Conservation (phyloP, 1,284 basidiomycete genomes). For the Xerocomus amazonicus region DNA sequence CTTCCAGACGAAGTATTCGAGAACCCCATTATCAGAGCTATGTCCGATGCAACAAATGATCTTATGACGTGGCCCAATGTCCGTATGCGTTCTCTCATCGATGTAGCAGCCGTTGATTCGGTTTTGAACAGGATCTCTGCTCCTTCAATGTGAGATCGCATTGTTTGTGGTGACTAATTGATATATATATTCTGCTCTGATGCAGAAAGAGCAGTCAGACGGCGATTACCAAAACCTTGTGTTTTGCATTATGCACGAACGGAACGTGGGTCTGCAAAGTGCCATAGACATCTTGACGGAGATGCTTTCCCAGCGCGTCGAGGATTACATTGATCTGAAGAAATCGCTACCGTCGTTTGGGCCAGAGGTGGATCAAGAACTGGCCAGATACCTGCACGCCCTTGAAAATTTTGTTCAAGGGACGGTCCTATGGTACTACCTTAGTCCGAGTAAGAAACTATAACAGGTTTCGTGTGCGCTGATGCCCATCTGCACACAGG, state of each 20-base stretch:
- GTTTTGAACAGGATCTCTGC: constrained; percentile 39
- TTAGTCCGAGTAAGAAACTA: constrained; percentile 34
- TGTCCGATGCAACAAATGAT: constrained; percentile 45
- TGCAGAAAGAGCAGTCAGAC: constrained; percentile 48
- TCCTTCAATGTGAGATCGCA: constrained; percentile 42
- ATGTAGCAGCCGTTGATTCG: constrained; percentile 6
- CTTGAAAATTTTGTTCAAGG: constrained; percentile 49
- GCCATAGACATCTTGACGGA: constrained; percentile 41
- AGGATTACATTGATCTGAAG: constrained; percentile 40
- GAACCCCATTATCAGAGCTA: constrained; percentile 37
- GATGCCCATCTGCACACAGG: constrained; percentile 11
- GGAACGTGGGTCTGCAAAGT: constrained; percentile 40
- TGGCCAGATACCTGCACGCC: constrained; percentile 38
- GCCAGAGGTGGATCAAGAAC: constrained; percentile 37
- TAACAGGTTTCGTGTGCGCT: constrained; percentile 4
- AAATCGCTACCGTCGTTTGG: constrained; percentile 42
- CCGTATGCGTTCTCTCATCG: constrained; percentile 14
- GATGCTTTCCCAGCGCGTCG: constrained; percentile 42
- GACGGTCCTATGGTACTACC: constrained; percentile 47
- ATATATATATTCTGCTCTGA: background rate
- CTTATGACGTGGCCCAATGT: constrained; percentile 54
- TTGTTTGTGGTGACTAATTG: background rate
- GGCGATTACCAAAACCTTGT: constrained; percentile 50
- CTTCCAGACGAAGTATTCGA: constrained; percentile 44
- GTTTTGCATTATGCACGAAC: constrained; percentile 45